Evolutionary conservation across 2,329 filamentous ascomycete species (phyloP).

Genomic region (Volutella citrinella): DNA sequence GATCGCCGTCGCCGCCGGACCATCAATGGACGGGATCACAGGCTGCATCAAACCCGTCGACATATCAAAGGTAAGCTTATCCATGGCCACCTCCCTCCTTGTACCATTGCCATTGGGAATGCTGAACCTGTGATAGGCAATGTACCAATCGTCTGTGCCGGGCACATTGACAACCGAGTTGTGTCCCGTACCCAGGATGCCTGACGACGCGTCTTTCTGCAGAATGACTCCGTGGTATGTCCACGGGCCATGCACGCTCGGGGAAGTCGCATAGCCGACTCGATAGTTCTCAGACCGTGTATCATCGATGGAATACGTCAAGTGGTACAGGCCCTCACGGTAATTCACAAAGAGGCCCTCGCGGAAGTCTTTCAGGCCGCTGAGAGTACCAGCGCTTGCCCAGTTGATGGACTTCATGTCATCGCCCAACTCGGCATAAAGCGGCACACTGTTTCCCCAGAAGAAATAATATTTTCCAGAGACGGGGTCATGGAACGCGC

Average conservation of each 20-base stretch:
- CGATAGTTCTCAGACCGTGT: slow-evolving; percentile 44
- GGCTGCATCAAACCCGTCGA: slow-evolving; percentile 35
- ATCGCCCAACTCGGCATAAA: slow-evolving; percentile 41
- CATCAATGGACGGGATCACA: slow-evolving; percentile 27
- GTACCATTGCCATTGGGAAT: slow-evolving; percentile 45
- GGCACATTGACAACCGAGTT: slow-evolving; percentile 45
- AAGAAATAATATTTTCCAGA: slow-evolving; percentile 59
- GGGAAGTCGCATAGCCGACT: slow-evolving; percentile 43
- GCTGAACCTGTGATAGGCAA: slow-evolving; percentile 46
- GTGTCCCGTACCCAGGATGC: slow-evolving; percentile 45
- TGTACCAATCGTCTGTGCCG: slow-evolving; percentile 47
- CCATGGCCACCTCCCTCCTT: slow-evolving; percentile 41
- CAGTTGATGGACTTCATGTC: slow-evolving; percentile 44
- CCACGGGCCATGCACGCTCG: slow-evolving; percentile 38
- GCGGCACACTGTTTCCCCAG: slow-evolving; percentile 50
- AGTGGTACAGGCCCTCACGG: slow-evolving; percentile 42
- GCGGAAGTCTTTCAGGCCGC: slow-evolving; percentile 40
- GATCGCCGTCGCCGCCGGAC: slow-evolving; percentile 4
- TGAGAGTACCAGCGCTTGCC: slow-evolving; percentile 29
- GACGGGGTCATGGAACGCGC: slow-evolving; percentile 56
- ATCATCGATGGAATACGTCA: slow-evolving; percentile 48
- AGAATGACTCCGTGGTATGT: slow-evolving; percentile 43
- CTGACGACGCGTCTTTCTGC: slow-evolving; percentile 37
- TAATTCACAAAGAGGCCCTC: slow-evolving; percentile 41
- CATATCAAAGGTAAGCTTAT: slow-evolving; percentile 35